Percentiles rank a stretch among this genome's conserved stretches.
These are phyloP conservation scores for Phytopythium oedochilum DNA, from an alignment of 352 stramenopile species.

Conservation along the genomic window DNA sequence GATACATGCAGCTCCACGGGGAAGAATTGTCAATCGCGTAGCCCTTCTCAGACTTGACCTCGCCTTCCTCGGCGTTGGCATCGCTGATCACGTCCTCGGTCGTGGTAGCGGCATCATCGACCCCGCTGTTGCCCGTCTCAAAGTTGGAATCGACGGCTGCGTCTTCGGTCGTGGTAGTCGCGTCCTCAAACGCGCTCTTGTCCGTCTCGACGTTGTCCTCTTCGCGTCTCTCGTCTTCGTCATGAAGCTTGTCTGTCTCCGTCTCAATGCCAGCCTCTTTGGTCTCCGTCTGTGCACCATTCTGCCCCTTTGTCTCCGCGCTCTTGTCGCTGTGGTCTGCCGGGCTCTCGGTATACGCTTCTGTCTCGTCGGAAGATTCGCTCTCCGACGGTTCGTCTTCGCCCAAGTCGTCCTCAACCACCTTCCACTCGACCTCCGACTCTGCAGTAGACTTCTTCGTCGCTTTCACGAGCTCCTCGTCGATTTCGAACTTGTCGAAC, in stretches of 20 bases:
- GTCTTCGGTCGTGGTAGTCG: not conserved
- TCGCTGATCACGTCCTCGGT: not conserved
- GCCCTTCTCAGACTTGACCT: not conserved
- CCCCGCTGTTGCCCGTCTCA: conserved; percentile 6
- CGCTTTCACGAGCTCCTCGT: conserved; percentile 13
- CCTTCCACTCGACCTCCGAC: conserved; percentile 12
- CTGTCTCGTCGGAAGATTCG: not conserved
- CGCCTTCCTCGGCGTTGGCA: not conserved
- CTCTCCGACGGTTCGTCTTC: not conserved
- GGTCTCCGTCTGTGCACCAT: conserved; percentile 2
- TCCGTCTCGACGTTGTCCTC: conserved; percentile 4
- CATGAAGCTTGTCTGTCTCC: not conserved
- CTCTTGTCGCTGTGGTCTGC: conserved; percentile 6
- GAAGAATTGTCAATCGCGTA: not conserved
- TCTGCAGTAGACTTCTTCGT: conserved; percentile 16
- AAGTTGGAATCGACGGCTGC: too few relatives aligned
- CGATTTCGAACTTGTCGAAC: conserved; percentile 23
- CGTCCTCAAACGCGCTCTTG: conserved; percentile 7
- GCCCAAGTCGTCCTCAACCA: conserved; percentile 12
- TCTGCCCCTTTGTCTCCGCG: conserved; percentile 7
- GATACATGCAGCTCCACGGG: conserved; percentile 46
- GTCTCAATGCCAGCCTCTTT: not conserved
- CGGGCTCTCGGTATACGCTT: not conserved
- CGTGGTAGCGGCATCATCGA: conserved; percentile 1
- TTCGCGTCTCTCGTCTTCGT: conserved; percentile 13